Base-by-base conservation (phyloP, 1,139 yeast genomes). In the Geotrichum carabidarum region DNA sequence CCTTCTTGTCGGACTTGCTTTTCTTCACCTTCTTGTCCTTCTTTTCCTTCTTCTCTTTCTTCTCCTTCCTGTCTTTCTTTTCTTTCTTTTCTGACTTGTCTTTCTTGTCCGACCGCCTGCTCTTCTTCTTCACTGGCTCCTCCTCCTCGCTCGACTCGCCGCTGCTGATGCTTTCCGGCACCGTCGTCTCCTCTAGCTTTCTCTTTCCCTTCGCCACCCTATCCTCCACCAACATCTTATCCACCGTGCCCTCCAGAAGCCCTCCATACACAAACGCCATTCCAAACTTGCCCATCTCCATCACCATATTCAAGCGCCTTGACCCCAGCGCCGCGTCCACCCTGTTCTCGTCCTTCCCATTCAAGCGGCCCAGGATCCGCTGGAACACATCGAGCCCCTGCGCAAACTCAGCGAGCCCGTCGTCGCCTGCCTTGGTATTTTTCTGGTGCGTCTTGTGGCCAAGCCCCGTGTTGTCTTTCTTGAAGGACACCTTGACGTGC, bases 351-450 rank as follows among this genome's bases (percentile, higher is more conserved):
- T 63, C 60, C 46, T 68, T 68, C 44, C 75, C 75, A 58, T 75
- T 93, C 58, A 93, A 77, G 65, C 93, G 79, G 8, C 97, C 97
- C 60, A 93, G 75, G 50, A 93, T 80, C 65, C 95, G 78, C 72
- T 94, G 99, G 68, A 93, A 93, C 14, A 85, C 95, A 69, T 93
- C 98, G 50, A 94, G 74, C 1, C 98, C 98, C 17, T 93, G 86
- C 59, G 93, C 83, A 65, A 86, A 95, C 50, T 91, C 96, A 9
- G 56, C 50, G 8, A 53, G 37, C 58, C 82, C 80, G 62, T 84
- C 90, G 57, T 81, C 86, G 57, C 78, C 85, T n/a, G 51, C 76
- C 80, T 18, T 61, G 30, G 15, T 64, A 40, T 54, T 56, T 31
- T 51, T 48, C 62, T 79, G 79, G 65, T 78, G 78, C 27, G 83